phyloP scores from a whole-genome alignment of 2,329 filamentous ascomycete species.

The Nemania sp. region DNA sequence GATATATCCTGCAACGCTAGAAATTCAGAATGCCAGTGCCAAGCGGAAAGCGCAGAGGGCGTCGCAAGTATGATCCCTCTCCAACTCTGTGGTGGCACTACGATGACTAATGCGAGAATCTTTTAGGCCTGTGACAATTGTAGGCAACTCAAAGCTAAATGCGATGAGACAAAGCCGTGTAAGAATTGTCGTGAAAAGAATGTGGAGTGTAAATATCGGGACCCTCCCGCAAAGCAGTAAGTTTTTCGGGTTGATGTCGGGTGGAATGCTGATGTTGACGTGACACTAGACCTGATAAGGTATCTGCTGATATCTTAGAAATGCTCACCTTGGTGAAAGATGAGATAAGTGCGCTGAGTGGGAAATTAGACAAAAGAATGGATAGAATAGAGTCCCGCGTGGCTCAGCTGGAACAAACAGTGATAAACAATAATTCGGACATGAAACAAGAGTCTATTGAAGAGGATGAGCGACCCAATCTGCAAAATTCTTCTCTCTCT shows the following conservation, averaged over 20 bases:
- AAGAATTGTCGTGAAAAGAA: slow-evolving; percentile 89
- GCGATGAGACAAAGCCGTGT: slow-evolving; percentile 81
- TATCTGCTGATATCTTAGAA: slow-evolving; percentile 62
- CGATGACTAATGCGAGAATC: slow-evolving; percentile 29
- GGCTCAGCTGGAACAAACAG: slow-evolving; percentile 44
- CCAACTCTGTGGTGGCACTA: neutral
- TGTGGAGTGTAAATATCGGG: slow-evolving; percentile 82
- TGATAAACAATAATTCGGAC: slow-evolving; percentile 34
- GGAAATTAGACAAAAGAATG: slow-evolving; percentile 39
- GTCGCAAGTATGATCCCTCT: slow-evolving; percentile 55
- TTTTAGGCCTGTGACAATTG: slow-evolving; percentile 86
- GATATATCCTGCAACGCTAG: slow-evolving; percentile 41
- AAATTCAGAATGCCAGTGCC: slow-evolving; percentile 46
- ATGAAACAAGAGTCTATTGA: slow-evolving; percentile 41
- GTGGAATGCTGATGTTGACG: slow-evolving; percentile 3
- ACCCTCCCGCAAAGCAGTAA: slow-evolving; percentile 89
- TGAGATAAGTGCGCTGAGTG: slow-evolving; percentile 40
- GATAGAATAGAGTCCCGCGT: slow-evolving; percentile 44
- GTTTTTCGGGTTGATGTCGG: slow-evolving; percentile 38
- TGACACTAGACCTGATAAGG: slow-evolving; percentile 58
- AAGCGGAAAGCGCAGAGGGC: slow-evolving; percentile 68
- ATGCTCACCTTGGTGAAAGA: slow-evolving; percentile 46
- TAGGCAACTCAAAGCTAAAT: slow-evolving; percentile 85
- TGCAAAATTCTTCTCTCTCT: slow-evolving; percentile 29
- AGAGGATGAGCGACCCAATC: slow-evolving; percentile 36